Evolutionary conservation across 805 yeast genomes (phyloP), one percentile per base, ranked within the genome.

Genomic region (Kluyveromyces aestuarii): DNA sequence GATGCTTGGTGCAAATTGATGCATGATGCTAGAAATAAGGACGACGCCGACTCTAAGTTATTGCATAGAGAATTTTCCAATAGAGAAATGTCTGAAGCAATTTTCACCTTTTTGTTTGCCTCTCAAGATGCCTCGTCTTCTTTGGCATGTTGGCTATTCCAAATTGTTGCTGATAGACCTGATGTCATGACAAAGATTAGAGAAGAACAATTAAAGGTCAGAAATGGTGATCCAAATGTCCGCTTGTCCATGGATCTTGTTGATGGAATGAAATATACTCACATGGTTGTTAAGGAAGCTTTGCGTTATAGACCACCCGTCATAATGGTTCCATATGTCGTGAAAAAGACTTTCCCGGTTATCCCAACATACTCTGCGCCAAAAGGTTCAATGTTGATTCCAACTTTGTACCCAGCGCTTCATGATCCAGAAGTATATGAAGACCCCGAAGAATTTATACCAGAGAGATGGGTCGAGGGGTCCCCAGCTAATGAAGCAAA

Each of bases 81-180:
- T 72, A 84, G 76, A 68, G 99, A 93, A 69, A 91, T 93, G 59
- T 86, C 96, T 18, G 98, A 93, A 73, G 95, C 96, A 48, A 80
- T 93, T 53, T 93, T 93, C 78, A 93, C 99, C 13, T 93, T 93
- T 69, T 73, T 93, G 67, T 93, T 93, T 68, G 99, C 99, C 7
- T 86, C 96, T 5, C 99, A 93, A 72, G 99, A 93, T 70, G 99
- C 99, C 21, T 86, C 96, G 8, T 89, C 97, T 1, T 87, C 97
- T 4, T 82, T 95, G 58, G 93, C 96, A 54, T 91, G 98, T 70
- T 93, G 99, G 99, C 75, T 93, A 61, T 93, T 91, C 81, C 99
- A 93, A 75, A 79, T 89, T 58, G 82, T 89, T 49, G 90, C 96
- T 52, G 99, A 93, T 67, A 80, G 96, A 62, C 97, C 97, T 39